These are phyloP conservation scores for Cercophora samala DNA, from an alignment of 495 filamentous ascomycete species.

Conservation along the genomic window DNA sequence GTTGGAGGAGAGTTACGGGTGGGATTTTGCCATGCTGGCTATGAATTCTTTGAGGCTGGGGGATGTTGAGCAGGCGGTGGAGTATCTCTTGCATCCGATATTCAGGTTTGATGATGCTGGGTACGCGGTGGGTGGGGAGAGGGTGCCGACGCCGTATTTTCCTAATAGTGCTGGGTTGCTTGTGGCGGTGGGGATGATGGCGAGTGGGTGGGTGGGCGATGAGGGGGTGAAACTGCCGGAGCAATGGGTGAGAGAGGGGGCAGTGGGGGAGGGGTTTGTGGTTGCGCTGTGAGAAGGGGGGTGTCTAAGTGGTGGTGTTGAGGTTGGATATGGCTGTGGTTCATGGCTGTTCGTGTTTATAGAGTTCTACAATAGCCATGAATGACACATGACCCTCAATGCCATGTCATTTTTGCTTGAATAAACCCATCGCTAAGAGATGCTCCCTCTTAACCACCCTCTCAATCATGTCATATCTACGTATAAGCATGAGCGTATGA, in stretches of 20 bases:
- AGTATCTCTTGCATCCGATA: slow-evolving; percentile 46
- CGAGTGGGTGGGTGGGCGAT: slow-evolving; percentile 50
- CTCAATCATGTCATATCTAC: background rate
- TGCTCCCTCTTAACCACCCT: background rate
- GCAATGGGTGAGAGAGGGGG: slow-evolving; percentile 40
- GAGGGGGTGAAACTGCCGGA: slow-evolving; percentile 40
- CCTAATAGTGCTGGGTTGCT: slow-evolving; percentile 48
- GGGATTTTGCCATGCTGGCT: slow-evolving; percentile 54
- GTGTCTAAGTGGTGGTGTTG: background rate
- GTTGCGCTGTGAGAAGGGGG: slow-evolving; percentile 20
- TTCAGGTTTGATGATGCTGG: slow-evolving; percentile 53
- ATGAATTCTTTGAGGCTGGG: slow-evolving; percentile 52
- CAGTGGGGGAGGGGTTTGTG: slow-evolving; percentile 46
- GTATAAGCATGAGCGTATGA: background rate
- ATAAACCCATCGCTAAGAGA: background rate
- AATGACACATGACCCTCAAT: background rate
- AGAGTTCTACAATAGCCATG: background rate
- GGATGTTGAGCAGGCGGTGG: slow-evolving; percentile 44
- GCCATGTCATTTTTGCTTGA: background rate
- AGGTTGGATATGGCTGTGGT: background rate
- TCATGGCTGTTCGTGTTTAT: background rate
- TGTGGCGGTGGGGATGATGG: slow-evolving; percentile 54
- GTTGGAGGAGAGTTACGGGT: slow-evolving; percentile 49
- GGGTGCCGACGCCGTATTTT: slow-evolving; percentile 57
- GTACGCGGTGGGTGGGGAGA: slow-evolving; percentile 48